Percentiles rank a stretch among this genome's conserved stretches.
These are phyloP conservation scores for Ophiocordyceps camponoti-saundersi DNA, from an alignment of 2,329 filamentous ascomycete species.

Conservation along the genomic window DNA sequence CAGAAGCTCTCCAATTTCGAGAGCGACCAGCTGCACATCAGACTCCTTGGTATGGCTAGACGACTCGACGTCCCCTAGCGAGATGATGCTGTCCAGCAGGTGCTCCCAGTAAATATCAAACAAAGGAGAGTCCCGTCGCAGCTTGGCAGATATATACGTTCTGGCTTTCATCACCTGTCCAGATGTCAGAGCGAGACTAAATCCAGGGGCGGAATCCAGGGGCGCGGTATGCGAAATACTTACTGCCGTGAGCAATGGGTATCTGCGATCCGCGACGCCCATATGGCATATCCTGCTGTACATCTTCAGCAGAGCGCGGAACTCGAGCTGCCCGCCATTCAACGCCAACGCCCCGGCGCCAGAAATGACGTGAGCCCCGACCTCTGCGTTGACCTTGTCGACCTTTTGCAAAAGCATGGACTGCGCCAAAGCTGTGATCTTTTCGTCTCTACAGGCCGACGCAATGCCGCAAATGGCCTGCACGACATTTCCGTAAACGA, in stretches of 20 bases:
- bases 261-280: constrained; percentile 52
- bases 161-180: constrained; percentile 58
- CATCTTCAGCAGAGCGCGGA: constrained; percentile 71
- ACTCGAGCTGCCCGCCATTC: constrained; percentile 62
- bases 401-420: constrained; percentile 97
- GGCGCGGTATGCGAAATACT: neutral
- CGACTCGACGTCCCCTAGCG: constrained; percentile 73
- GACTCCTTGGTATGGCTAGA: constrained; percentile 55
- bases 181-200: neutral
- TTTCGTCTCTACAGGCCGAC: constrained; percentile 63
- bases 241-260: constrained; percentile 52
- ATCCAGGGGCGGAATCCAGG: neutral
- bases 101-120: constrained; percentile 75
- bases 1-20: constrained; percentile 75
- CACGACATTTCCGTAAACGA: constrained; percentile 78
- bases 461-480: constrained; percentile 89
- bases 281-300: constrained; percentile 62
- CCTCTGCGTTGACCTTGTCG: constrained; percentile 59
- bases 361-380: constrained; percentile 73
- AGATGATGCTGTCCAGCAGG: constrained; percentile 72
- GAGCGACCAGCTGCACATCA: constrained; percentile 67
- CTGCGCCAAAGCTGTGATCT: constrained; percentile 83
- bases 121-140: constrained; percentile 51
- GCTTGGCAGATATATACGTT: constrained; percentile 55
- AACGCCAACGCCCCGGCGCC: constrained; percentile 67